These are phyloP conservation scores for Hirsutella minnesotensis DNA, from an alignment of 2,329 filamentous ascomycete genomes.

Conservation along the genomic window DNA sequence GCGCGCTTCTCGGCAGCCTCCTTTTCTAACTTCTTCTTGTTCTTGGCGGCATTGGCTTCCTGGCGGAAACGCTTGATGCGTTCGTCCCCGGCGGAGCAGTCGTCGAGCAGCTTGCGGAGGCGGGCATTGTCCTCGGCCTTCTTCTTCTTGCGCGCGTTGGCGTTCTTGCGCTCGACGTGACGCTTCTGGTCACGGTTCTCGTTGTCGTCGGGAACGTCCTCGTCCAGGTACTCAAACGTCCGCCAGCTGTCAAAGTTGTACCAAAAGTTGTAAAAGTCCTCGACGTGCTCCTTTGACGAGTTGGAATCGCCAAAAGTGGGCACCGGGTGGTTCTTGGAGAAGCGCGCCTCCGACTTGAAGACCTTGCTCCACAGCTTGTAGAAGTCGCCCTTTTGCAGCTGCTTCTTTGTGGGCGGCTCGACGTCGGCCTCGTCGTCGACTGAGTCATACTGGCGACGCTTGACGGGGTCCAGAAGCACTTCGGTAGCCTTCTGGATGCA, in stretches of 20 bases:
- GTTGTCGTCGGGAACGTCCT: conserved; percentile 97
- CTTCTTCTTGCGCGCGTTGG: conserved; percentile 96
- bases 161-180: conserved; percentile 96
- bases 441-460: conserved; percentile 90
- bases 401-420: conserved; percentile 86
- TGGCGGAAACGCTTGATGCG: conserved; percentile 97
- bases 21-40: conserved; percentile 83
- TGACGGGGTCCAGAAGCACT: conserved; percentile 80
- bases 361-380: conserved; percentile 90
- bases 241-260: conserved; percentile 99
- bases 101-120: conserved; percentile 80
- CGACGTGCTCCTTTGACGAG: conserved; percentile 77
- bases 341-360: conserved; percentile 85
- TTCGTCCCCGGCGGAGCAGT: conserved; percentile 73
- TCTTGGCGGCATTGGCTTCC: conserved; percentile 84
- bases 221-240: conserved; percentile 94
- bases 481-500: conserved; percentile 98
- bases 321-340: conserved; percentile 84
- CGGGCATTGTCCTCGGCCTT: conserved; percentile 96
- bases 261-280: conserved; percentile 98
- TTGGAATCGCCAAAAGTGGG: conserved; percentile 77
- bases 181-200: conserved; percentile 99
- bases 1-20: conserved; percentile 85
- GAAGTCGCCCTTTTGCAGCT: conserved; percentile 74
- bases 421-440: conserved; percentile 91